Evolutionary conservation across 2,329 filamentous ascomycete genomes (phyloP), one percentile per base, ranked within the genome.

Genomic region (Xylariaceae sp.): DNA sequence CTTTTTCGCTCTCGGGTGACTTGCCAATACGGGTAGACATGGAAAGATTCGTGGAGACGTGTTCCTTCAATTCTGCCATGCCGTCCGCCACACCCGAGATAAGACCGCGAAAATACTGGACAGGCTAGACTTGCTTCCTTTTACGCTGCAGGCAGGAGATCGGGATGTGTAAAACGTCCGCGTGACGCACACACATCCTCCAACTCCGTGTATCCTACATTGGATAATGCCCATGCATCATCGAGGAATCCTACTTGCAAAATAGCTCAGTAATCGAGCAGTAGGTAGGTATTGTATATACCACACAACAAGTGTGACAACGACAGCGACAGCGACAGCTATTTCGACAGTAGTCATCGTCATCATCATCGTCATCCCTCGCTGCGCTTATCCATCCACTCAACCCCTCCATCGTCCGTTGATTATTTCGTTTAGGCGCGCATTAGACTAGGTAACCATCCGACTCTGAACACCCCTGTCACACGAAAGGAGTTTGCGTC

Each of bases 141-240:
- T 51, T 28, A 37, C 29, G 28, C 24, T 14, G 52, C 8, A 56
- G 46, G 23, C 56, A 49, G 43, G 53, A 41, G 46, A 51, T 16
- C 36, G 24, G 6, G 21, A 14, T 28, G 19, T 41, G 34, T 4
- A 39, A 52, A 48, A 29, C 37, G 34, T 36, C 24, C 23, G 52
- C 39, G 47, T 59, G 52, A 56, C 56, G 47, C 41, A 44, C 46
- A 33, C 29, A 24, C 45, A 44, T 56, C 45, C 39, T 50, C 36
- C 24, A n/a, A 11, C 6, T 17, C 39, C 36, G 37, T 37, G 31
- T 33, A 49, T 47, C 29, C 44, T 47, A 12, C 44, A 16, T 24
- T 33, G n/a, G 17, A 40, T n/a, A 34, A 39, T 45, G 17, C 23
- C 44, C 28, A 54, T 33, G 31, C 39, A 28, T 23, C 6, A 3